phyloP scores from a whole-genome alignment of 2,329 filamentous ascomycete genomes.

The Xylaria sp. region DNA sequence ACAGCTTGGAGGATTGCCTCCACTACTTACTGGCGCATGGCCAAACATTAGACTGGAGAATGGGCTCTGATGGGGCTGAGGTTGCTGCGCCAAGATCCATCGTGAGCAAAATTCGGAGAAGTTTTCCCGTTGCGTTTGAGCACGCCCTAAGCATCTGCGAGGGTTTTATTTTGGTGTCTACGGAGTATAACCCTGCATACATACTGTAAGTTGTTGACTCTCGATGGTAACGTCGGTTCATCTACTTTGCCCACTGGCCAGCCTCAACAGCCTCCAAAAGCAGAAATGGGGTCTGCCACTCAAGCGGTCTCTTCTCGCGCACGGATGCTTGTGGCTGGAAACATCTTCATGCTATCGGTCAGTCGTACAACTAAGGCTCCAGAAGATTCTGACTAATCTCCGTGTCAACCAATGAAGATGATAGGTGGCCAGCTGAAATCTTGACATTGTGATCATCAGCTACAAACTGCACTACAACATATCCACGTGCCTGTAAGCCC shows the following conservation, averaged over 20 bases:
- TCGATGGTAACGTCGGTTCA: too few species aligned
- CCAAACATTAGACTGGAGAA: neutral
- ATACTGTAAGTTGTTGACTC: too few species aligned
- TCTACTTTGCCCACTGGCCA: too few species aligned
- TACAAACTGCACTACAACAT: slow-evolving; percentile 11
- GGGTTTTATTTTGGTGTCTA: too few species aligned
- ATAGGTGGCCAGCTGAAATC: neutral
- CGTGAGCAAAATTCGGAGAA: neutral
- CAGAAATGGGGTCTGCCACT: too few species aligned
- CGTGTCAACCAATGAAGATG: neutral
- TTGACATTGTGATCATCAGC: slow-evolving; percentile 3
- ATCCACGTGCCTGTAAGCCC: slow-evolving; percentile 18
- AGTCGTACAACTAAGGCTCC: neutral
- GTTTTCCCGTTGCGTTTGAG: neutral
- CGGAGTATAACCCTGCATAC: too few species aligned
- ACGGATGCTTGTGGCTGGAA: neutral
- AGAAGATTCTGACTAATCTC: neutral
- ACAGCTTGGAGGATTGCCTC: slow-evolving; percentile 4
- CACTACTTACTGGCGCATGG: neutral
- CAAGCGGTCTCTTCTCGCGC: too few species aligned
- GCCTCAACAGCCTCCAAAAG: too few species aligned
- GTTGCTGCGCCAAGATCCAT: neutral
- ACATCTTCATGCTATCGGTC: neutral
- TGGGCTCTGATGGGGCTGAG: slow-evolving; percentile 17
- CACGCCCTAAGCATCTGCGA: too few species aligned